Evolutionary conservation across 352 stramenopile genomes (phyloP).

Genomic region (Phytopythium montanum): DNA sequence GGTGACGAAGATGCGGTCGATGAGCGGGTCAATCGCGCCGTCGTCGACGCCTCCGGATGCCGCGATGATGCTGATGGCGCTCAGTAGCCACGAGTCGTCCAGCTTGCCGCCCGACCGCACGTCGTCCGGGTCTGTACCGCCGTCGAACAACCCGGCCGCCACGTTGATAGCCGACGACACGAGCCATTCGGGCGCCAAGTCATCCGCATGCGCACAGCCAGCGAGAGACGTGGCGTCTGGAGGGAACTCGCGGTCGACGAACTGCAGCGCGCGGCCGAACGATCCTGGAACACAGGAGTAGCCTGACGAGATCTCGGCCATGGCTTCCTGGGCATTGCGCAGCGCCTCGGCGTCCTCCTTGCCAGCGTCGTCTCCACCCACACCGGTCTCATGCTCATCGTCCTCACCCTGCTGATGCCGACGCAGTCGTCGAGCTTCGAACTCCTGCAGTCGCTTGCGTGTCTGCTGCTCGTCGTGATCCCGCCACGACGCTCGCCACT

Average conservation of each 20-base stretch:
- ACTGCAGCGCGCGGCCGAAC: slow-evolving; percentile 81
- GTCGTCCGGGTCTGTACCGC: slow-evolving; percentile 91
- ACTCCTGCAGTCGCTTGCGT: slow-evolving; percentile 69
- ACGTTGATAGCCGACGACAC: slow-evolving; percentile 87
- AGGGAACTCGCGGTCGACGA: slow-evolving; percentile 89
- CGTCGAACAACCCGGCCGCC: slow-evolving; percentile 87
- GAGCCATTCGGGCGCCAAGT: slow-evolving; percentile 68
- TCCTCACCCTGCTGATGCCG: slow-evolving; percentile 64
- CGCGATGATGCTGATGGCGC: slow-evolving; percentile 88
- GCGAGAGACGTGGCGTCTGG: slow-evolving; percentile 68
- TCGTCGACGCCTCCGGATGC: slow-evolving; percentile 87
- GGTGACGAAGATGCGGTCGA: slow-evolving; percentile 88
- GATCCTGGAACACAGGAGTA: slow-evolving; percentile 75
- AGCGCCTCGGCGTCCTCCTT: slow-evolving; percentile 63
- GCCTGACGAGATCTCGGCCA: slow-evolving; percentile 85
- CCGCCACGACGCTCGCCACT: slow-evolving; percentile 53
- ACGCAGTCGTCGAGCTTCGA: slow-evolving; percentile 63
- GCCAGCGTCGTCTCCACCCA: slow-evolving; percentile 8
- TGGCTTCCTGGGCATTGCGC: slow-evolving; percentile 74
- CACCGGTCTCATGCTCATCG: slow-evolving; percentile 24
- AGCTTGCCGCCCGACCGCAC: slow-evolving; percentile 71
- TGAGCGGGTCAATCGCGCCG: slow-evolving; percentile 84
- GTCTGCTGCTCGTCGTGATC: slow-evolving; percentile 66
- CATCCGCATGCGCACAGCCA: slow-evolving; percentile 45
- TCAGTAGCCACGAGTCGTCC: slow-evolving; percentile 89